Conservation (phyloP, 2,329 filamentous ascomycete genomes). For the Sarocladium oryzae region DNA sequence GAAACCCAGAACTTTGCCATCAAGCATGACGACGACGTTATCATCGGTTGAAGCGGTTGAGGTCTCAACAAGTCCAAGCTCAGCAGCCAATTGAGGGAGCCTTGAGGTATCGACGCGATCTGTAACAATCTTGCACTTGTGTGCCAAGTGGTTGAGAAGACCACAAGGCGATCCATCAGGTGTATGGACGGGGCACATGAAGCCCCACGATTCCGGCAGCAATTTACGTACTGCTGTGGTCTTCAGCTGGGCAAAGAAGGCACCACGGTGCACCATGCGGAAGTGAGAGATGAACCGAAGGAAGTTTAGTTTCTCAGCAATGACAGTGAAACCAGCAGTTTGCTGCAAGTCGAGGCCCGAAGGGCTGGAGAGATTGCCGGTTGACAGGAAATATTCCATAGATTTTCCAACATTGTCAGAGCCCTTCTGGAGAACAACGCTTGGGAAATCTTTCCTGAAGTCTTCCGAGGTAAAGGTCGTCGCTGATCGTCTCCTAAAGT, state of each 20-base stretch:
- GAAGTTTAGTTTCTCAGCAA: slow-evolving; percentile 98
- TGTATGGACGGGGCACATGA: slow-evolving; percentile 94
- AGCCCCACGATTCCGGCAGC: slow-evolving; percentile 95
- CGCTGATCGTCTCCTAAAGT: slow-evolving; percentile 47
- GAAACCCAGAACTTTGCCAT: slow-evolving; percentile 85
- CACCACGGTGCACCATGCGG: slow-evolving; percentile 97
- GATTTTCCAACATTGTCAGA: slow-evolving; percentile 85
- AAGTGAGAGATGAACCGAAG: slow-evolving; percentile 98
- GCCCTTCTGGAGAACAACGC: slow-evolving; percentile 69
- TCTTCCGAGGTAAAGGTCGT: slow-evolving; percentile 69
- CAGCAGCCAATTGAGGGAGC: slow-evolving; percentile 65
- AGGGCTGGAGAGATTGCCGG: slow-evolving; percentile 85
- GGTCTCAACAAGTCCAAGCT: slow-evolving; percentile 70
- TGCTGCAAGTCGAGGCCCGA: slow-evolving; percentile 94
- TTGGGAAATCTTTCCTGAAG: slow-evolving; percentile 74
- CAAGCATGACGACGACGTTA: slow-evolving; percentile 82
- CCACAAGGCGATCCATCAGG: slow-evolving; percentile 95
- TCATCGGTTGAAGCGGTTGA: slow-evolving; percentile 76
- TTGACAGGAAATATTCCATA: slow-evolving; percentile 93
- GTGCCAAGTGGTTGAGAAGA: slow-evolving; percentile 87
- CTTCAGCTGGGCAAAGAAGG: slow-evolving; percentile 96
- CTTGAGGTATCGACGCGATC: slow-evolving; percentile 65
- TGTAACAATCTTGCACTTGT: slow-evolving; percentile 89
- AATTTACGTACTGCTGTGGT: slow-evolving; percentile 95
- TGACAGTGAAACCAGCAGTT: slow-evolving; percentile 88